Percentiles rank a stretch among this genome's conserved stretches.
Conservation (phyloP, 257 asterid genomes). For the Nicotiana benthamiana region DNA sequence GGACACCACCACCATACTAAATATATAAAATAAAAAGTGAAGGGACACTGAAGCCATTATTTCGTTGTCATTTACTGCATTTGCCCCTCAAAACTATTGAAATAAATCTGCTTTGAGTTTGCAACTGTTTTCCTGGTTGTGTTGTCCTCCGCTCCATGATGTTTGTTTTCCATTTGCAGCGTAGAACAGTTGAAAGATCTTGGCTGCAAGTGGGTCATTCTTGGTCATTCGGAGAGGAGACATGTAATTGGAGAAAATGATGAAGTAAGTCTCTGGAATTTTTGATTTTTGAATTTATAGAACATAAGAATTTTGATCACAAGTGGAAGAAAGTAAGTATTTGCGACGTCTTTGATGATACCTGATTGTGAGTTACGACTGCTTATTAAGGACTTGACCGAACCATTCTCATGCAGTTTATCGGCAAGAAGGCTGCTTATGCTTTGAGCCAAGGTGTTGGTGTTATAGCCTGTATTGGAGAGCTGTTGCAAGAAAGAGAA, state of each 20-base stretch:
- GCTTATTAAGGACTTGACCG: neutral
- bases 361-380: constrained; percentile 3
- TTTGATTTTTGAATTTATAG: neutral
- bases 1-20: neutral
- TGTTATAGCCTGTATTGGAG: constrained; percentile 95
- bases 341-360: neutral
- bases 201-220: constrained; percentile 96
- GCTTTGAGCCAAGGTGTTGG: constrained; percentile 88
- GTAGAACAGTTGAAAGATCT: constrained; percentile 87
- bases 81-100: neutral
- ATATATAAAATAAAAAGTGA: neutral
- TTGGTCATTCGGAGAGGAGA: constrained; percentile 96
- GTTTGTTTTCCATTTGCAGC: constrained; percentile 28
- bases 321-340: neutral
- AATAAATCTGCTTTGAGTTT: neutral
- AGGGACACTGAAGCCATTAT: neutral
- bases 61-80: neutral
- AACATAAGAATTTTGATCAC: constrained; percentile 2
- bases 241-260: constrained; percentile 88
- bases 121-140: neutral
- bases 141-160: neutral
- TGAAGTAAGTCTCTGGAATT: constrained; percentile 37
- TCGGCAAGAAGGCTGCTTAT: constrained; percentile 95
- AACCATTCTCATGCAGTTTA: constrained; percentile 47
- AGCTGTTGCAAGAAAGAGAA: constrained; percentile 87